phyloP scores from a whole-genome alignment of 305 asterid species.

The Fraxinus dipetala region DNA sequence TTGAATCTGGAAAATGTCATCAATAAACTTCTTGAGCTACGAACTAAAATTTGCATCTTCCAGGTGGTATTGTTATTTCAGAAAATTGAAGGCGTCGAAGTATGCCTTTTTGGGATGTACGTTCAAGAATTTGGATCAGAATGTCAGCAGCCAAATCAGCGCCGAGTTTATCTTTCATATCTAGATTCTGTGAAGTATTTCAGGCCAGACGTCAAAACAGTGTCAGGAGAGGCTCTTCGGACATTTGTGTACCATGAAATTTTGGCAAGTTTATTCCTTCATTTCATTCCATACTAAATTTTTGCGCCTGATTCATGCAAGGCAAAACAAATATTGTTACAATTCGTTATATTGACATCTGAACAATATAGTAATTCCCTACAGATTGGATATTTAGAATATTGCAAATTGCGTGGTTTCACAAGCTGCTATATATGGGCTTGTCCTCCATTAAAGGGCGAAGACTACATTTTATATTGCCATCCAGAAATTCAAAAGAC shows the following conservation, averaged over 20 bases:
- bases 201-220: slow-evolving; percentile 93
- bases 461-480: slow-evolving; percentile 96
- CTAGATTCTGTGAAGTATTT: slow-evolving; percentile 97
- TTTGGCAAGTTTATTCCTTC: slow-evolving; percentile 54
- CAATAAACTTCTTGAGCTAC: slow-evolving; percentile 12
- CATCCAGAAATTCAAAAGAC: slow-evolving; percentile 99
- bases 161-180: slow-evolving; percentile 95
- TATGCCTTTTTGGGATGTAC: slow-evolving; percentile 97
- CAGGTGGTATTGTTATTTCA: slow-evolving; percentile 92
- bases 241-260: slow-evolving; percentile 98
- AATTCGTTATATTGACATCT: slow-evolving; percentile 16
- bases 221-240: slow-evolving; percentile 96
- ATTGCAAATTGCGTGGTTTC: slow-evolving; percentile 91
- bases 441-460: slow-evolving; percentile 97
- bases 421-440: slow-evolving; percentile 99
- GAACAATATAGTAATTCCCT: slow-evolving; percentile 14
- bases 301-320: slow-evolving; percentile 16
- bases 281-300: slow-evolving; percentile 7
- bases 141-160: slow-evolving; percentile 93
- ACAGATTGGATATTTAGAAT: slow-evolving; percentile 97
- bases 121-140: slow-evolving; percentile 99
- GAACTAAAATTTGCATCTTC: slow-evolving; percentile 30
- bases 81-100: slow-evolving; percentile 97
- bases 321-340: slow-evolving; percentile 6
- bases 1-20: background rate